Evolutionary conservation across 1,139 yeast genomes (phyloP).

Genomic region (Geotrichum carabidarum): DNA sequence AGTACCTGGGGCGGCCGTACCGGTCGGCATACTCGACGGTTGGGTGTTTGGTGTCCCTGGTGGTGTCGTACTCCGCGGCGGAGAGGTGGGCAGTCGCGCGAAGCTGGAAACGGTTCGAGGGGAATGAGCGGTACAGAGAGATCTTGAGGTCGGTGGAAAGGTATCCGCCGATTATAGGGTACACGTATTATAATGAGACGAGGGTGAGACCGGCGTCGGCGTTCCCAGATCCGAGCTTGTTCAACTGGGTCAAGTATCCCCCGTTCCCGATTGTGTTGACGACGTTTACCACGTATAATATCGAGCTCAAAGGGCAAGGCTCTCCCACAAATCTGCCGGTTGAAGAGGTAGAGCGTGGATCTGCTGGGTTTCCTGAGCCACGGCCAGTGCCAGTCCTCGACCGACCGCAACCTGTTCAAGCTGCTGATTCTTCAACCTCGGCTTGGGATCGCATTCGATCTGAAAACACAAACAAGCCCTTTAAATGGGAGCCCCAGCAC

Average conservation of each 20-base stretch:
- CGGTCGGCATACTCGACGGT: slow-evolving; percentile 11
- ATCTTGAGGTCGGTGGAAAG: slow-evolving; percentile 7
- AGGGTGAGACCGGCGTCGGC: slow-evolving; percentile 11
- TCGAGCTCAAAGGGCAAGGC: not conserved
- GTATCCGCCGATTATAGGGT: slow-evolving; percentile 18
- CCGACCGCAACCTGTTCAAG: not conserved
- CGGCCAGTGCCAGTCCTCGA: not conserved
- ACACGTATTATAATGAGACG: slow-evolving; percentile 17
- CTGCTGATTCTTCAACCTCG: no score
- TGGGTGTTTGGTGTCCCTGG: slow-evolving; percentile 5
- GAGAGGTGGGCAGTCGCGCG: slow-evolving; percentile 3
- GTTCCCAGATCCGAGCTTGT: slow-evolving; percentile 17
- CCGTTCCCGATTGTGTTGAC: slow-evolving; percentile 17
- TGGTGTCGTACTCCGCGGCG: slow-evolving; percentile 9
- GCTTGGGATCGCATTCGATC: not conserved
- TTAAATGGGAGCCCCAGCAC: slow-evolving; percentile 16
- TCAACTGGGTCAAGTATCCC: slow-evolving; percentile 18
- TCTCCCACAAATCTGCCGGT: not conserved
- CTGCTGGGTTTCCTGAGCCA: slow-evolving; percentile 1
- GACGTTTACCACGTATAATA: slow-evolving; percentile 1
- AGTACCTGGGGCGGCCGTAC: slow-evolving; percentile 5
- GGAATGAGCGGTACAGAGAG: slow-evolving; percentile 3
- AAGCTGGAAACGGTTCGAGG: slow-evolving; percentile 3
- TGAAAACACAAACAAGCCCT: slow-evolving; percentile 10
- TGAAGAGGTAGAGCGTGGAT: not conserved